These are phyloP conservation scores for Cladosporium sp. DNA, from an alignment of 2,329 filamentous ascomycete species.

Conservation along the genomic window DNA sequence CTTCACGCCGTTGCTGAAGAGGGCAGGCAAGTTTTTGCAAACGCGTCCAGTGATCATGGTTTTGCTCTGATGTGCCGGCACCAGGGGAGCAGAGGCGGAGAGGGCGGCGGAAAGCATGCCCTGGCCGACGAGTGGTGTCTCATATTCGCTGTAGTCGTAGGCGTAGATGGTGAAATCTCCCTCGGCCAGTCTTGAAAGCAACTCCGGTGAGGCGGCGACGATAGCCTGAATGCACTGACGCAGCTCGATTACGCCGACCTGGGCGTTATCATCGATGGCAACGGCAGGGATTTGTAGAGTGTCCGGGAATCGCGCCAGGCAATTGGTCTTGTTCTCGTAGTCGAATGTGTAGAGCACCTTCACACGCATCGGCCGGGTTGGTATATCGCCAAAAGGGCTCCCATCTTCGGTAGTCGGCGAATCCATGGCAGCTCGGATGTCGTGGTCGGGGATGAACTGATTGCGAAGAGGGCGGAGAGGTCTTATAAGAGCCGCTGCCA, in stretches of 20 bases:
- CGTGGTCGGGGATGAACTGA: conserved; percentile 20
- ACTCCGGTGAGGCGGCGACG: conserved; percentile 73
- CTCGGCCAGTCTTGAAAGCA: conserved; percentile 64
- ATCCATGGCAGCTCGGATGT: conserved; percentile 22
- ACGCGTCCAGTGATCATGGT: conserved; percentile 83
- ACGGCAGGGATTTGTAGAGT: conserved; percentile 75
- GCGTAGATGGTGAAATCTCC: conserved; percentile 93
- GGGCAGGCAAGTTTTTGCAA: conserved; percentile 74
- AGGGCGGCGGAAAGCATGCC: conserved; percentile 88
- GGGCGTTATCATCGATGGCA: conserved; percentile 69
- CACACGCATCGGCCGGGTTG: conserved; percentile 54
- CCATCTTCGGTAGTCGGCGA: conserved; percentile 16
- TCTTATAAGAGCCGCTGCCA: conserved; percentile 18
- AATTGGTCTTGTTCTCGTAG: conserved; percentile 79
- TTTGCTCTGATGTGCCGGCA: conserved; percentile 55
- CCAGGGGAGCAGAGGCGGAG: conserved; percentile 46
- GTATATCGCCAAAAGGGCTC: conserved; percentile 29
- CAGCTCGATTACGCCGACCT: conserved; percentile 84
- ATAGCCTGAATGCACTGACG: conserved; percentile 83
- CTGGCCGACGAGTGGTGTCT: conserved; percentile 88
- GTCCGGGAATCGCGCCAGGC: conserved; percentile 79
- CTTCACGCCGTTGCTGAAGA: conserved; percentile 76
- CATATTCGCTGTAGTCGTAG: conserved; percentile 92
- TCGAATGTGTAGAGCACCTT: conserved; percentile 98
- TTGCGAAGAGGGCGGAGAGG: conserved; percentile 13